A percentile compares a stretch with the other conserved stretches of the same genome.
These are phyloP conservation scores for Vaccinium vitisidaea DNA, from an alignment of 148 eudicot species.

Conservation along the genomic window DNA sequence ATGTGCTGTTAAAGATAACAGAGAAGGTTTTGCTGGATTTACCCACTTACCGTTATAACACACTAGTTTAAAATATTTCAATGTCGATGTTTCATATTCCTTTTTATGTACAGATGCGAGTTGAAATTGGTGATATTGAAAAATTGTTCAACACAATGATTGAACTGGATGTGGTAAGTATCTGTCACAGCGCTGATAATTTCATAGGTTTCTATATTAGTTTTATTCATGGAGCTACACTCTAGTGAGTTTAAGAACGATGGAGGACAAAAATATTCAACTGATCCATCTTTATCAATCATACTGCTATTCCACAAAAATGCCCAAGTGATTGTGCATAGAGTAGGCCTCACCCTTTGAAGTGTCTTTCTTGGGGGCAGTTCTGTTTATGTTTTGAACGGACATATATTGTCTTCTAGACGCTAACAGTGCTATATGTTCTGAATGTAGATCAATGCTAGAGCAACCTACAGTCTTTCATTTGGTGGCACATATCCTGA, in stretches of 20 bases:
- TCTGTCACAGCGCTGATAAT: conserved; percentile 13
- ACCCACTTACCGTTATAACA: not conserved
- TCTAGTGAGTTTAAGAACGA: not conserved
- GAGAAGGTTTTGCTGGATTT: conserved; percentile 55
- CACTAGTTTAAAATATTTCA: conserved; percentile 11
- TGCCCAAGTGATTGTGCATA: not conserved
- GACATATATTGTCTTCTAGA: not conserved
- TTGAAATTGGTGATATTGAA: conserved; percentile 63
- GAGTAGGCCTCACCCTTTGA: not conserved
- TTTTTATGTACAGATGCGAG: conserved; percentile 55
- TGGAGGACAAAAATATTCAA: not conserved
- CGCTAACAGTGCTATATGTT: not conserved
- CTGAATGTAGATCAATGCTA: conserved; percentile 66
- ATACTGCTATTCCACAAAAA: conserved; percentile 8
- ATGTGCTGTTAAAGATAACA: conserved; percentile 78
- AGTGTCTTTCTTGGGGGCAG: not conserved
- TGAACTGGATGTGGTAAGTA: conserved; percentile 76
- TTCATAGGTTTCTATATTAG: conserved; percentile 5
- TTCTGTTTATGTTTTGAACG: not conserved
- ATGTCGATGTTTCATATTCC: conserved; percentile 4
- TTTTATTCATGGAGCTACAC: not conserved
- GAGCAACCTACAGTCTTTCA: conserved; percentile 83
- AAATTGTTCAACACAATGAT: conserved; percentile 50
- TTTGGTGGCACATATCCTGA: conserved; percentile 80
- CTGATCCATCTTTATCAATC: not conserved